These are phyloP conservation scores for Atalantia buxifolia DNA, from an alignment of 345 rosid genomes.

Conservation along the genomic window DNA sequence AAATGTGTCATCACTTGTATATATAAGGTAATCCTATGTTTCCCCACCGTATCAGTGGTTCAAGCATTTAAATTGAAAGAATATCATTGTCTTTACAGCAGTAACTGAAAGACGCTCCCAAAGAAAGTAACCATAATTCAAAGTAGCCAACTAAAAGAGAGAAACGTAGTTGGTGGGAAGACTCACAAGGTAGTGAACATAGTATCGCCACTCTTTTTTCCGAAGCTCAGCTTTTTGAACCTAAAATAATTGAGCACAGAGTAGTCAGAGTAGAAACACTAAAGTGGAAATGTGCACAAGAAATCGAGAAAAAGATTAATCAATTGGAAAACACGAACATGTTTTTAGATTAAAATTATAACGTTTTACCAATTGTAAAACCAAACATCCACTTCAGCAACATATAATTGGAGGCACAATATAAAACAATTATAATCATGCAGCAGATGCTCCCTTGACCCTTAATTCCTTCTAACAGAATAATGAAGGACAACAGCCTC, in stretches of 20 bases:
- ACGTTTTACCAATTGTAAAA: not conserved
- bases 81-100: not conserved
- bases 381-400: not conserved
- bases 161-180: not conserved
- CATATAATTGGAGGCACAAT: not conserved
- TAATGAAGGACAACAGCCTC: not conserved
- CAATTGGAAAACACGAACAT: not conserved
- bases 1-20: slow-evolving; percentile 25
- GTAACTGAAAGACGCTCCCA: not conserved
- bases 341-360: not conserved
- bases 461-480: not conserved
- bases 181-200: slow-evolving; percentile 95
- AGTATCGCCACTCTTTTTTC: slow-evolving; percentile 91
- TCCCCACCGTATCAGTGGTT: not conserved
- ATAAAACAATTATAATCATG: not conserved
- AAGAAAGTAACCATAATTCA: not conserved
- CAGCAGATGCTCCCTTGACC: not conserved
- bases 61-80: slow-evolving; percentile 3
- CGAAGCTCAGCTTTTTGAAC: slow-evolving; percentile 86
- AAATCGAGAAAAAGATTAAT: not conserved
- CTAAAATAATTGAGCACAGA: slow-evolving; percentile 32
- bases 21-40: slow-evolving; percentile 1
- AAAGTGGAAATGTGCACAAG: not conserved
- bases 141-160: not conserved
- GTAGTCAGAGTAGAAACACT: not conserved